Evolutionary conservation across 345 rosid genomes (phyloP), one percentile per base, ranked within the genome.

Genomic region (Citrus mangshanensis): DNA sequence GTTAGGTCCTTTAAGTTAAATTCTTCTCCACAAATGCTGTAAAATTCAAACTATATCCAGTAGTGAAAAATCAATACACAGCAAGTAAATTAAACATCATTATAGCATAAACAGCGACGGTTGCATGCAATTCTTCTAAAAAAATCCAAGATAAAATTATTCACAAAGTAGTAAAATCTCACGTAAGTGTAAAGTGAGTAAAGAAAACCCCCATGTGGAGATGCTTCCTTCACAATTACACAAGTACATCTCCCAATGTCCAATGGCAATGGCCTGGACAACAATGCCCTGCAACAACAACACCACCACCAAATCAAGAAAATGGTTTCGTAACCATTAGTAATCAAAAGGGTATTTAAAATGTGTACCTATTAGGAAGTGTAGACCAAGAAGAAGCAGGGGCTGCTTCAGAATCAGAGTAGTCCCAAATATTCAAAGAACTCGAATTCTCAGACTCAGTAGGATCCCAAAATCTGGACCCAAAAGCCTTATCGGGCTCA

Each of bases 381-480:
- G 93, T 85, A 74, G 98, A 87, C 99, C 99, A 93, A 83, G 97
- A 91, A 79, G 98, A 89, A 86, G 99, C 98, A 7, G 97, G 99
- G 55, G 99, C 97, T 7, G 98, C 92, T 82, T 95, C 98, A 0
- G 96, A 92, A 84, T 95, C 99, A 3, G 99, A 95, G 66, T 84
- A 89, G 70, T 95, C 99, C 99, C 98, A 95, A 64, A 95, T 82
- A 55, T 91, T 91, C 78, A 91, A 84, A 72, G 92, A 92, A 76
- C 79, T 78, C 0, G 97, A 91, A 79, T 89, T 87, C 73, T 93
- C 95, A 4, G 98, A 87, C 46, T 90, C 93, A 74, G 82, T 80
- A 76, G 88, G 78, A 51, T 93, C 93, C 95, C 93, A 87, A 5
- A 82, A 58, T 68, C 82, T 88, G 74, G 87, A 70, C 80, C 91